Percentiles rank a stretch among this genome's conserved stretches.
Evolutionary conservation across 495 filamentous ascomycete species (phyloP).

Genomic region (Penicillium lividum): DNA sequence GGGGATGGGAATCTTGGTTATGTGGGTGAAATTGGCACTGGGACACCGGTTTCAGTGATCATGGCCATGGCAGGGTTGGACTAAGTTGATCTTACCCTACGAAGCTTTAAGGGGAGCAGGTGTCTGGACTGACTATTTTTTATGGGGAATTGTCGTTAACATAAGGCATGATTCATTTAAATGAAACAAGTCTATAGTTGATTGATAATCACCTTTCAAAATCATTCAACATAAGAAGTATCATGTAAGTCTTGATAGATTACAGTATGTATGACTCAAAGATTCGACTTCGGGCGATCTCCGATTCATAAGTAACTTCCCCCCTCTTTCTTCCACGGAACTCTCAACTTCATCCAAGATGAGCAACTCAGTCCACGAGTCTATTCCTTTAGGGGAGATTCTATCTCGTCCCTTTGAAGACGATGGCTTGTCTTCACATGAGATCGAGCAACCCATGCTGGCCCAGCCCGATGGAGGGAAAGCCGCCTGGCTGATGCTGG

Average conservation of each 20-base stretch:
- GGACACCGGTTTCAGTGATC: not conserved
- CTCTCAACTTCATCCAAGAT: not conserved
- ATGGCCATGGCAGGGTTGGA: constrained; percentile 12
- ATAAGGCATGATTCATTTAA: no score
- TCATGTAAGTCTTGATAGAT: no score
- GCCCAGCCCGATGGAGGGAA: constrained; percentile 60
- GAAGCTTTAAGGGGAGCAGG: no score
- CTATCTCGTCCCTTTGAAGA: constrained; percentile 1
- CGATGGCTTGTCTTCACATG: constrained; percentile 7
- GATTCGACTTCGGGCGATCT: not conserved
- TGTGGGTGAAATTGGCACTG: constrained; percentile 1
- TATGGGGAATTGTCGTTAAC: no score
- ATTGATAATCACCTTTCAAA: no score
- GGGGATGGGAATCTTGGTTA: constrained; percentile 8
- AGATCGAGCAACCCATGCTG: constrained; percentile 43
- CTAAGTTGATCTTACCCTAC: not conserved
- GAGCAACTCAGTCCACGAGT: constrained; percentile 3
- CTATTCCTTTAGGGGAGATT: constrained; percentile 9
- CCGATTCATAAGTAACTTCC: not conserved
- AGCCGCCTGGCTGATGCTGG: constrained; percentile 64
- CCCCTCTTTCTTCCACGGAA: not conserved
- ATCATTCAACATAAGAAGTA: no score
- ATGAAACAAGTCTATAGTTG: no score
- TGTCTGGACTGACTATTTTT: no score
- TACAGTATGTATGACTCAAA: not conserved